A percentile compares a stretch with the other conserved stretches of the same genome.
Evolutionary conservation across 2,329 filamentous ascomycete genomes (phyloP).

Genomic region (Fusarium subglutinans): DNA sequence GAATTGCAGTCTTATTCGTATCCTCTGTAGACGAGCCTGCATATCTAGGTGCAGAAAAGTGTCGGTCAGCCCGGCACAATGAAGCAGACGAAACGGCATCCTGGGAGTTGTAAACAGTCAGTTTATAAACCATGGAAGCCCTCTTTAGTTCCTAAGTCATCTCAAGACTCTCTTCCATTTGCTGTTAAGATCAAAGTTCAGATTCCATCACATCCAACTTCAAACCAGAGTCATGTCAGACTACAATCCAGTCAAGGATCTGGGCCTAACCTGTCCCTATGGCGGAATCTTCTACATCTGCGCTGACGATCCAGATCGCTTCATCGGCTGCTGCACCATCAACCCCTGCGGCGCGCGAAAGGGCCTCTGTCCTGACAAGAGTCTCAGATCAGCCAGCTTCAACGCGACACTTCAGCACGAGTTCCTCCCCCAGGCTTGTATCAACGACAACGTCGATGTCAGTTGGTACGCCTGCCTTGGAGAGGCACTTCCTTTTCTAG

Average conservation of each 20-base stretch:
- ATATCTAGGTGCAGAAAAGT: background rate
- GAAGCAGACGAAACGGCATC: background rate
- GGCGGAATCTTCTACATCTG: conserved; percentile 52
- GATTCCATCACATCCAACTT: background rate
- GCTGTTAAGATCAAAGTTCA: rapidly evolving
- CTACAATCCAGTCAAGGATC: conserved; percentile 1
- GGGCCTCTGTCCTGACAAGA: conserved; percentile 28
- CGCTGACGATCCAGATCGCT: conserved; percentile 42
- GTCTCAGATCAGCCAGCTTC: conserved; percentile 44
- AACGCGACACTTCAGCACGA: conserved; percentile 32
- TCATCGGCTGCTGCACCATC: conserved; percentile 53
- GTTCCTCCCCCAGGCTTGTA: conserved; percentile 48
- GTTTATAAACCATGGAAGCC: background rate
- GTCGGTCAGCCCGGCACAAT: background rate
- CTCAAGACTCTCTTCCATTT: background rate
- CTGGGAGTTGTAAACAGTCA: background rate
- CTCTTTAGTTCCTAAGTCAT: background rate
- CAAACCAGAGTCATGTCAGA: conserved; percentile 10
- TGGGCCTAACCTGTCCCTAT: conserved; percentile 46
- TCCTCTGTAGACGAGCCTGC: background rate
- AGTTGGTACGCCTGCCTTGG: conserved; percentile 49
- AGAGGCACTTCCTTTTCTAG: conserved; percentile 48
- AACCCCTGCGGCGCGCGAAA: conserved; percentile 45
- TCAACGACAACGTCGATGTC: conserved; percentile 20
- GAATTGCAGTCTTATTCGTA: background rate